These are phyloP conservation scores for Sicyos baderoa DNA, from an alignment of 306 rosid genomes.

Conservation along the genomic window DNA sequence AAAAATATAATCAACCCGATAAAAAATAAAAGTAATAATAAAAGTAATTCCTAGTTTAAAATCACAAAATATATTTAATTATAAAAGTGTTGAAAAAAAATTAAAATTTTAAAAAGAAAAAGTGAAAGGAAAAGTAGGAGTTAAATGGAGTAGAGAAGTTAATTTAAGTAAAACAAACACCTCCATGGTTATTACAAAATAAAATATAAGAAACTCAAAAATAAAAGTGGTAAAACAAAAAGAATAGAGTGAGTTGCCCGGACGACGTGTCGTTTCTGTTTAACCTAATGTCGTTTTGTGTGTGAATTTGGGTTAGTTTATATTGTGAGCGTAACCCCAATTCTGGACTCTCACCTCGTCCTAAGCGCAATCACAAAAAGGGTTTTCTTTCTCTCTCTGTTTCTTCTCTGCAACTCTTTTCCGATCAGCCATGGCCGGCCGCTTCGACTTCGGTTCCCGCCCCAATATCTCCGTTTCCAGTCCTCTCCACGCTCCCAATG, in stretches of 20 bases:
- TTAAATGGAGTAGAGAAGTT: no score
- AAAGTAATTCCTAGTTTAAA: no score
- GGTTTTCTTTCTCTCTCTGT: conserved; percentile 33
- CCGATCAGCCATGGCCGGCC: conserved; percentile 78
- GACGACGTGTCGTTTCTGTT: conserved; percentile 16
- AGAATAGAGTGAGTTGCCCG: not conserved
- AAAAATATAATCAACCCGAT: no score
- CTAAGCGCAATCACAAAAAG: conserved; percentile 20
- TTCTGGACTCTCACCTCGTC: not conserved
- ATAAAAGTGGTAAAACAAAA: no score
- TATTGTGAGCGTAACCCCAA: conserved; percentile 15
- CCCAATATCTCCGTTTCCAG: conserved; percentile 51
- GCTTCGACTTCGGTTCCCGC: conserved; percentile 44
- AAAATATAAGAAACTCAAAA: no score
- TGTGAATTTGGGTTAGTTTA: not conserved
- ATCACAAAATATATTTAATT: no score
- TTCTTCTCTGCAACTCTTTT: conserved; percentile 29
- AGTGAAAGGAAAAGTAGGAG: no score
- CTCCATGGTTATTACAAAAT: no score
- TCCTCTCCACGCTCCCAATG: conserved; percentile 75
- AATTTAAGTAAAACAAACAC: no score
- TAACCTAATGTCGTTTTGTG: conserved; percentile 28
- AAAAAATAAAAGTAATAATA: no score
- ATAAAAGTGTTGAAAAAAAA: no score
- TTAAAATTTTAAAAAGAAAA: no score